Evolutionary conservation across 306 rosid species (phyloP).

Genomic region (Medicago arabica): DNA sequence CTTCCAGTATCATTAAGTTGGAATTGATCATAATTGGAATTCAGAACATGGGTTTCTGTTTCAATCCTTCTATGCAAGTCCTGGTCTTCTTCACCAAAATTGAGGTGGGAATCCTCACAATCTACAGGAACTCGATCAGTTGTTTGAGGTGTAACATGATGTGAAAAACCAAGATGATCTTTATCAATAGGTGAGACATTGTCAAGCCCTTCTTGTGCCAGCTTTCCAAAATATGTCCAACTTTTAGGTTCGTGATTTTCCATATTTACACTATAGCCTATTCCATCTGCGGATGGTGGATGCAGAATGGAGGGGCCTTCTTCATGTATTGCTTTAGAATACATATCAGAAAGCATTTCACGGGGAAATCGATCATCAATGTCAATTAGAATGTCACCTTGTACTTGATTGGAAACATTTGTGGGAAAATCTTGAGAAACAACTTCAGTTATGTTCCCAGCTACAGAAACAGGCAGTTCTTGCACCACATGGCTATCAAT

Average conservation of each 20-base stretch:
- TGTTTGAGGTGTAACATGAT: conserved; percentile 48
- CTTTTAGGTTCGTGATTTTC: conserved; percentile 76
- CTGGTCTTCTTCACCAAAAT: conserved; percentile 60
- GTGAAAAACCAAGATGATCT: conserved; percentile 71
- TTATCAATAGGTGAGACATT: conserved; percentile 79
- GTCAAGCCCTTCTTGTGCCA: conserved; percentile 72
- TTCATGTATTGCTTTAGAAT: conserved; percentile 76
- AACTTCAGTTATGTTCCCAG: conserved; percentile 46
- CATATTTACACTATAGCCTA: conserved; percentile 75
- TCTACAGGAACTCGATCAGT: conserved; percentile 46
- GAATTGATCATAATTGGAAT: conserved; percentile 55
- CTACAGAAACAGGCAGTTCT: conserved; percentile 49
- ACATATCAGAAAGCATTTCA: conserved; percentile 77
- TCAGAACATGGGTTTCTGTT: conserved; percentile 42
- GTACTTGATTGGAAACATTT: conserved; percentile 53
- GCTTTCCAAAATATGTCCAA: conserved; percentile 80
- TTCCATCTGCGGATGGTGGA: conserved; percentile 62
- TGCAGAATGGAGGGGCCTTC: conserved; percentile 52
- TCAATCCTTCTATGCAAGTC: conserved; percentile 53
- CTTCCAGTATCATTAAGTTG: conserved; percentile 57
- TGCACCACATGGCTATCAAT: conserved; percentile 42
- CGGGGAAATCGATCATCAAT: conserved; percentile 89
- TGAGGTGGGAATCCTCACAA: conserved; percentile 54
- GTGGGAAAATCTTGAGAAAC: conserved; percentile 53
- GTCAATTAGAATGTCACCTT: conserved; percentile 77